Evolutionary conservation across 306 rosid species (phyloP).

Genomic region (Trifolium fragiferum): DNA sequence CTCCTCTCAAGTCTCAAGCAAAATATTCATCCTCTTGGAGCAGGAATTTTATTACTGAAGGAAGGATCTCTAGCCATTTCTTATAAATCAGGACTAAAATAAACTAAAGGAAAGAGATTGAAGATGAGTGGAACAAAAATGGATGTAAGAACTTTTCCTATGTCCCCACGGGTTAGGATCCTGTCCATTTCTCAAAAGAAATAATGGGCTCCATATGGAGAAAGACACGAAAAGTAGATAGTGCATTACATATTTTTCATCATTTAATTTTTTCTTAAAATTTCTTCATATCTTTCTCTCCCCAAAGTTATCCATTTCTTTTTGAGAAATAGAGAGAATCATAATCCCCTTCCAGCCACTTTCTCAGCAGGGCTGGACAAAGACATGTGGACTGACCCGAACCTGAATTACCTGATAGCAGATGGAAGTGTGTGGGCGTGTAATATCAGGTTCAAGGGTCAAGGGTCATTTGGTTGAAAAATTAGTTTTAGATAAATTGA

Average conservation of each 20-base stretch:
- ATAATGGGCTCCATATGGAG: not conserved
- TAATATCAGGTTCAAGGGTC: not conserved
- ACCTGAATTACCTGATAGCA: not conserved
- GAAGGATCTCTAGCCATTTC: not conserved
- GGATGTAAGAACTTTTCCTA: no score
- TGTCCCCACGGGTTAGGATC: not conserved
- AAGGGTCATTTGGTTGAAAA: not conserved
- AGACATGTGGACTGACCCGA: not conserved
- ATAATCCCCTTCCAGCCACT: not conserved
- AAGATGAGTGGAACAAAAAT: not conserved
- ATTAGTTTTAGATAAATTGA: no score
- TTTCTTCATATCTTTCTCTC: no score
- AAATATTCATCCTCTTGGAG: not conserved
- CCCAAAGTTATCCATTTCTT: no score
- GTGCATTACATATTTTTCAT: no score
- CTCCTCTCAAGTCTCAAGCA: not conserved
- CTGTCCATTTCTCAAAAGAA: not conserved
- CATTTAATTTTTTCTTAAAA: no score
- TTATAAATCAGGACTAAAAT: not conserved
- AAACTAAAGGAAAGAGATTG: not conserved
- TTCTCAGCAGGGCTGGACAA: not conserved
- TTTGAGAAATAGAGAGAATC: not conserved
- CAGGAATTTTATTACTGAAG: slow-evolving; percentile 2
- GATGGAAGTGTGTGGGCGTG: not conserved
- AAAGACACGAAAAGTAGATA: not conserved